Evolutionary conservation across 192 early-diverging fungal species (phyloP).

Genomic region (Diversispora eburnea): DNA sequence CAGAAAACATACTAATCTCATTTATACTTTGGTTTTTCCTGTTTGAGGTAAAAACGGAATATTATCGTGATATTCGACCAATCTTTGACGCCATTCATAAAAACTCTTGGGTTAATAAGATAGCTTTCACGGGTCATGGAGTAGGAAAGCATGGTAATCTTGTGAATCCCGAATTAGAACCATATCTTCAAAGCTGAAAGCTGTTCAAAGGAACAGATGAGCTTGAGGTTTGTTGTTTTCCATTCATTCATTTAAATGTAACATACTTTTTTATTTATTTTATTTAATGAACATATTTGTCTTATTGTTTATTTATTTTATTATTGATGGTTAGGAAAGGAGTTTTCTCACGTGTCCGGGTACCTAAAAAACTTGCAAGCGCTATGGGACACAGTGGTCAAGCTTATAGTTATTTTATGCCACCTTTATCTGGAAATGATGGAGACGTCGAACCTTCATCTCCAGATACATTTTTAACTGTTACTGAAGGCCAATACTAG

Average conservation of each 20-base stretch:
- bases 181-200: not conserved
- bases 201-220: not conserved
- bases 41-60: not conserved
- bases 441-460: not conserved
- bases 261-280: no score
- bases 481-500: constrained; percentile 21
- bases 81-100: constrained; percentile 19
- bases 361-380: not conserved
- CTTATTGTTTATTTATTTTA: constrained; percentile 10
- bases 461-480: constrained; percentile 11
- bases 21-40: no score
- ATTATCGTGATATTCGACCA: constrained; percentile 24
- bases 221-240: constrained; percentile 6
- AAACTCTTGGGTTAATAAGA: constrained; percentile 20
- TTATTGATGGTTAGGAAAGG: constrained; percentile 11
- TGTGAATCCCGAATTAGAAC: constrained; percentile 16
- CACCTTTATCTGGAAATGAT: constrained; percentile 21
- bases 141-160: constrained; percentile 1
- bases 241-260: not conserved
- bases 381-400: not conserved
- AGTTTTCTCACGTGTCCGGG: constrained; percentile 12
- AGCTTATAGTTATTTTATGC: constrained; percentile 24
- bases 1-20: no score
- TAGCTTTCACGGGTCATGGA: constrained; percentile 10
- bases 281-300: not conserved